Evolutionary conservation across 345 rosid species (phyloP), one percentile per base, ranked within the genome.

Genomic region (Dovyalis caffra): DNA sequence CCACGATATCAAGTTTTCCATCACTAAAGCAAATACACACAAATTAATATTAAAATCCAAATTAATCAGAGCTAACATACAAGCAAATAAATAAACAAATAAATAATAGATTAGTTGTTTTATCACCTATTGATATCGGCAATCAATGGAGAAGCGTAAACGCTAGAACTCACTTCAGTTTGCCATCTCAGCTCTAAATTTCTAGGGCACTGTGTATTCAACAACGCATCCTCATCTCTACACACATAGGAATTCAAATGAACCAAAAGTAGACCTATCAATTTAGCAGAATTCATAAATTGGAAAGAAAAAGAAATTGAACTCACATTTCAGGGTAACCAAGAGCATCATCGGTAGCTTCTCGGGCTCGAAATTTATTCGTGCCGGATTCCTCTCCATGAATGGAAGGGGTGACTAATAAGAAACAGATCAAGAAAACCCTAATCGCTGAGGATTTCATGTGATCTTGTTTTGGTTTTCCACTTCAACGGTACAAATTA

Each of bases 131-230:
- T 96, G 80, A 96, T 92, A 80, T 96, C 99, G 56, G 97, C 98
- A 68, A 96, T 91, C 83, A 93, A 84, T 2, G 99, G 99, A 57
- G 94, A 83, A 51, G 98, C 98, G 53, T 92, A 96, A 64, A 96
- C 80, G 83, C 99, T 93, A 74, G 98, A 93, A 84, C 98, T 92
- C 77, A 93, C 98, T 86, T 96, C 99, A 31, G 99, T 86, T 78
- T 93, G 98, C 99, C 99, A 96, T 84, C 99, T 88, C 28, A 96
- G 90, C 90, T 92, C 98, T 80, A 96, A 83, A 71, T 91, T 89
- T 70, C 80, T 85, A 64, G 98, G 98, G 87, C 99, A 96, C 85
- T 83, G 90, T 28, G 97, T 88, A 78, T 96, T 96, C 97, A 92
- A 77, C 80, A 93, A 79, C 74, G 94, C 88, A 84, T 86, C 91